These are phyloP conservation scores for Magnaporthiopsis poae DNA, from an alignment of 2,329 filamentous ascomycete genomes.

Conservation along the genomic window DNA sequence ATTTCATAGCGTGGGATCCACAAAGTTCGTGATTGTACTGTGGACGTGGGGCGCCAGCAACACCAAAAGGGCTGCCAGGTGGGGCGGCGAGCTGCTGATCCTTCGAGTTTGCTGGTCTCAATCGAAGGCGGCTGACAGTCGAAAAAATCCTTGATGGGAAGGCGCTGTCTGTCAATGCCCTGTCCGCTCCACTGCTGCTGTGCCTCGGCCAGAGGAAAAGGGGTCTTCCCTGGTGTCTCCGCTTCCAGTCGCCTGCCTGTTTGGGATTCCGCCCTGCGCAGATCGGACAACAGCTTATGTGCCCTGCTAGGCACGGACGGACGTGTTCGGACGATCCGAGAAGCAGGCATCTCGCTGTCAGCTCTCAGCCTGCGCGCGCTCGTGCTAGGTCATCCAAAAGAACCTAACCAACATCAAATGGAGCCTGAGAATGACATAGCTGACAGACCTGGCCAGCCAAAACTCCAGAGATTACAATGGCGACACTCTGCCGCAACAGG, in stretches of 20 bases:
- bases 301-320: not conserved
- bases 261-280: not conserved
- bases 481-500: too few relatives aligned
- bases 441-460: too few relatives aligned
- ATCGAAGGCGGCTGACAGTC: too few relatives aligned
- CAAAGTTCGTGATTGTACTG: not conserved
- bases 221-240: not conserved
- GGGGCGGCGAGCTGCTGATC: too few relatives aligned
- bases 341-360: too few relatives aligned
- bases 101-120: too few relatives aligned
- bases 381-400: too few relatives aligned
- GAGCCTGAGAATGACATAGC: too few relatives aligned
- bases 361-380: too few relatives aligned
- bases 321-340: not conserved
- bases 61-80: not conserved
- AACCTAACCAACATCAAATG: too few relatives aligned
- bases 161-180: not conserved
- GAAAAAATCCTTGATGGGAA: not conserved
- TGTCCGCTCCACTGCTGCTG: too few relatives aligned
- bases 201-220: not conserved
- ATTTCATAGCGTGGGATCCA: not conserved
- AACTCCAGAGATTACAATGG: too few relatives aligned
- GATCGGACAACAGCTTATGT: not conserved
- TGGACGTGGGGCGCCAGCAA: not conserved
- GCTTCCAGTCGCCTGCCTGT: not conserved